Base-by-base conservation (phyloP, 306 rosid genomes). In the Lotus japonicus region DNA sequence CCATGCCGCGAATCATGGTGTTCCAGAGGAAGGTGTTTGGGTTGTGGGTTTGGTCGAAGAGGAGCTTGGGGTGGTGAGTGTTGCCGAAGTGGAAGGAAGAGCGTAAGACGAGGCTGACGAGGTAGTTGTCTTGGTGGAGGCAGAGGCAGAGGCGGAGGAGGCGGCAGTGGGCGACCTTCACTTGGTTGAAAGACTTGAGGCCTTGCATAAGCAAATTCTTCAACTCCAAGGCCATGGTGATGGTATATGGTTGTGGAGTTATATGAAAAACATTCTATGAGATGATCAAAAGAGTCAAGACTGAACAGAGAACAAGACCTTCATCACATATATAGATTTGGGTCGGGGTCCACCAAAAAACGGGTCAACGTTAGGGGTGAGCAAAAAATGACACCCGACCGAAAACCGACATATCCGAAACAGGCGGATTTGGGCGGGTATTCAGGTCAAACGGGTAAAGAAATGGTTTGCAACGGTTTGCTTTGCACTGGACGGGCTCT, bases 1-100 rank as follows among this genome's bases (percentile, higher is more conserved):
- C 91, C 49, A 82, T 46, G 41, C 91, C 91, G 0, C 87, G 94
- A 13, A 89, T 79, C 72, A 87, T 57, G n/a, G 96, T 81, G 73
- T 87, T 87, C 80, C 72, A 89, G 2, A 86, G 79, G 33, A 44
- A 84, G 5, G 81, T 71, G 42, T 82, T 84, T 23, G 88, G 86
- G 16, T 73, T 14, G 12, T 64, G 43, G 44, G 65, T 11, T 48
- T 82, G 82, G 26, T 46, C 11, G 61, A 89, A 89, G 72, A 86
- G 35, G 45, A 76, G 80, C 1, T 58, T 68, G 5, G 85, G 11
- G 75, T 86, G 86, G 9, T 53, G 45, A 15, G 76, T 63, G 59
- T 71, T 57, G 1, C 71, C 23, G n/a, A 68, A 39, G 65, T 42
- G 59, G 6, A 89, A 73, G 79, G 71, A 72, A 33, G 26, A 60